These are phyloP conservation scores for Breynia disticha DNA, from an alignment of 441 rosid species.

Conservation along the genomic window DNA sequence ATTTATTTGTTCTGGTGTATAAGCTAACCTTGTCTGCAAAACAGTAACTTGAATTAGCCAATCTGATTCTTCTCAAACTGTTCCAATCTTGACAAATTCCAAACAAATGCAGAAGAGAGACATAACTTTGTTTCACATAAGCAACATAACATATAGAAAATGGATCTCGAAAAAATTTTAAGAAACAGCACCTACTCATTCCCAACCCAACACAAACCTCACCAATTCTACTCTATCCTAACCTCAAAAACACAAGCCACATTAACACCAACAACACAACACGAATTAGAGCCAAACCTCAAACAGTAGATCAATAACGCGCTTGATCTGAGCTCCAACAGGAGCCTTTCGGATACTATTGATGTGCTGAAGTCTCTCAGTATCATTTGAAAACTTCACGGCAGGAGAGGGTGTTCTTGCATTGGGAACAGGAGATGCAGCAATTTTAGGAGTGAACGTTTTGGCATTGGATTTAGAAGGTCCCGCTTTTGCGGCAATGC, in stretches of 20 bases:
- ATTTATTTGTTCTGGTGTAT: slow-evolving; percentile 75
- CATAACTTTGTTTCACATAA: too few species aligned
- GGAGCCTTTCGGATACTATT: slow-evolving; percentile 62
- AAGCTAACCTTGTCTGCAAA: slow-evolving; percentile 56
- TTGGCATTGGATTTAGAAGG: slow-evolving; percentile 23
- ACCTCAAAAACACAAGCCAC: too few species aligned
- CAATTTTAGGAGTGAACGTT: slow-evolving; percentile 16
- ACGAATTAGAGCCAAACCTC: slow-evolving; percentile 31
- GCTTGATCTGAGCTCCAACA: slow-evolving; percentile 86
- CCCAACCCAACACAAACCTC: too few species aligned
- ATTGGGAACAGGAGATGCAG: slow-evolving; percentile 26
- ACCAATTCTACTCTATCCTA: too few species aligned
- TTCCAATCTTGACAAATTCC: background rate
- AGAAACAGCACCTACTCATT: too few species aligned
- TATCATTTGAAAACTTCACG: slow-evolving; percentile 69
- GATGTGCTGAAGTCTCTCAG: slow-evolving; percentile 64
- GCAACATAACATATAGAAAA: too few species aligned
- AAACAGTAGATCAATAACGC: slow-evolving; percentile 58
- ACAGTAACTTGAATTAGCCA: slow-evolving; percentile 12
- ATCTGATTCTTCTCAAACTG: background rate
- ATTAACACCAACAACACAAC: background rate
- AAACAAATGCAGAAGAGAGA: background rate
- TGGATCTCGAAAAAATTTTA: too few species aligned
- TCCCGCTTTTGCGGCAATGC: slow-evolving; percentile 42
- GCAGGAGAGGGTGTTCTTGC: slow-evolving; percentile 36